These are phyloP conservation scores for Furculomyces boomerangus DNA, from an alignment of 371 early-diverging fungal genomes.

Conservation along the genomic window DNA sequence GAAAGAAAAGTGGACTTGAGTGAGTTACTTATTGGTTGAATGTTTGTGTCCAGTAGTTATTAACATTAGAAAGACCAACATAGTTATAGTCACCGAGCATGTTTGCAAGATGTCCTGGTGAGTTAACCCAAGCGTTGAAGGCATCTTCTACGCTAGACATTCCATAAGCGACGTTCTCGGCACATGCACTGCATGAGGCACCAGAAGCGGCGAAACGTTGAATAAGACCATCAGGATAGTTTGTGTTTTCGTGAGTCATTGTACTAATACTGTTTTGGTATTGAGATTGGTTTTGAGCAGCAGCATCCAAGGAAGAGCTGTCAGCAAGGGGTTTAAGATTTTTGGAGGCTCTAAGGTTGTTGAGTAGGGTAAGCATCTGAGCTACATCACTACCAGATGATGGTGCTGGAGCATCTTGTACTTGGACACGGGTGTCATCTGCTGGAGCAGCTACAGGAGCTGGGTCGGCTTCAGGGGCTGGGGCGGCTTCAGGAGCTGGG, in stretches of 20 bases:
- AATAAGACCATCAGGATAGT: background rate
- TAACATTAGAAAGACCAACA: background rate
- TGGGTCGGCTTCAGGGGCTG: background rate
- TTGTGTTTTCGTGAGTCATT: slow-evolving; percentile 12
- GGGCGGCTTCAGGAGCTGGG: background rate
- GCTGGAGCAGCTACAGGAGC: background rate
- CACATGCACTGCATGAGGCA: slow-evolving; percentile 10
- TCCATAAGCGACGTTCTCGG: slow-evolving; percentile 28
- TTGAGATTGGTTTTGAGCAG: slow-evolving; percentile 19
- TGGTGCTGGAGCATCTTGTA: background rate
- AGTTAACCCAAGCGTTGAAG: slow-evolving; percentile 25
- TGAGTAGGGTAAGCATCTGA: background rate
- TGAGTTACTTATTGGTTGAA: background rate
- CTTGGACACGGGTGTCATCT: background rate
- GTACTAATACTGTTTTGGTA: slow-evolving; percentile 10
- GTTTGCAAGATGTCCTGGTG: slow-evolving; percentile 26
- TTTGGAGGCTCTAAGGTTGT: background rate
- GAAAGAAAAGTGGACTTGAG: too few relatives aligned
- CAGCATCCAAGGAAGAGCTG: background rate
- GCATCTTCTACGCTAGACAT: slow-evolving; percentile 10
- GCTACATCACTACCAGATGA: background rate
- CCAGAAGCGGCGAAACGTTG: background rate
- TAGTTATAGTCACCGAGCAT: slow-evolving; percentile 13
- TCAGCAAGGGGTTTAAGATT: background rate
- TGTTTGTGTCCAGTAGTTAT: background rate